Evolutionary conservation across 2,329 filamentous ascomycete species (phyloP).

Genomic region (Teratosphaeriaceae sp.): DNA sequence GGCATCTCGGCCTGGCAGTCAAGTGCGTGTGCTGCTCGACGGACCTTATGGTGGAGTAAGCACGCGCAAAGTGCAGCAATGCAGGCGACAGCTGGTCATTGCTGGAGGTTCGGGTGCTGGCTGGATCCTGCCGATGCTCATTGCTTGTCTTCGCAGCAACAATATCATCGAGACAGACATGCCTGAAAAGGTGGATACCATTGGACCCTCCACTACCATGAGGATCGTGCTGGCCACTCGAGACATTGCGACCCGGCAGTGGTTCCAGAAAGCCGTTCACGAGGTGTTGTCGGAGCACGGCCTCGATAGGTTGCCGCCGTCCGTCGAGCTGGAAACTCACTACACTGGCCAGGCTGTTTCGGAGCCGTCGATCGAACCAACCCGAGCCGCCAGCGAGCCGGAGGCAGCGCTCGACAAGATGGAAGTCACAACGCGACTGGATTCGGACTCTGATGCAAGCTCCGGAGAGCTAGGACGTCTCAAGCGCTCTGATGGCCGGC

Average conservation of each 20-base stretch:
- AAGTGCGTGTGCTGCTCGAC: slow-evolving; percentile 46
- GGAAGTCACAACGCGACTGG: slow-evolving; percentile 3
- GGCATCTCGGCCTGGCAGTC: slow-evolving; percentile 28
- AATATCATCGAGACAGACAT: slow-evolving; percentile 7
- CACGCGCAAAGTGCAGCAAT: slow-evolving; percentile 30
- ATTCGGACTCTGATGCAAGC: not conserved
- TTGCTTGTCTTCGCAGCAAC: slow-evolving; percentile 26
- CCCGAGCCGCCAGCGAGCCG: not conserved
- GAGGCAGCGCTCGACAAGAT: slow-evolving; percentile 3
- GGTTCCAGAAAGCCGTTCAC: slow-evolving; percentile 30
- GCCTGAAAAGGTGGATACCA: not conserved
- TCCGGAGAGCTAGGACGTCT: slow-evolving; percentile 10
- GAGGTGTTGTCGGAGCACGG: slow-evolving; percentile 22
- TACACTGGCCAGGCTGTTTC: slow-evolving; percentile 3
- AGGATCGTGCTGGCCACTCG: slow-evolving; percentile 29
- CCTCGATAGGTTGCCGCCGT: slow-evolving; percentile 5
- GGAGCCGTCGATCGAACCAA: not conserved
- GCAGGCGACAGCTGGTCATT: slow-evolving; percentile 43
- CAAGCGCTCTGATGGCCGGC: slow-evolving; percentile 19
- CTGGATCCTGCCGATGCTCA: slow-evolving; percentile 45
- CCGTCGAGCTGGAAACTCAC: slow-evolving; percentile 13
- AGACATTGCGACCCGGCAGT: slow-evolving; percentile 29
- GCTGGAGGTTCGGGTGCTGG: slow-evolving; percentile 53
- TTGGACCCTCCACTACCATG: slow-evolving; percentile 4
- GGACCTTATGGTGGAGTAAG: slow-evolving; percentile 53